A percentile compares a stretch with the other conserved stretches of the same genome.
These are phyloP conservation scores for Alternaria sp. DNA, from an alignment of 2,329 filamentous ascomycete genomes.

Conservation along the genomic window DNA sequence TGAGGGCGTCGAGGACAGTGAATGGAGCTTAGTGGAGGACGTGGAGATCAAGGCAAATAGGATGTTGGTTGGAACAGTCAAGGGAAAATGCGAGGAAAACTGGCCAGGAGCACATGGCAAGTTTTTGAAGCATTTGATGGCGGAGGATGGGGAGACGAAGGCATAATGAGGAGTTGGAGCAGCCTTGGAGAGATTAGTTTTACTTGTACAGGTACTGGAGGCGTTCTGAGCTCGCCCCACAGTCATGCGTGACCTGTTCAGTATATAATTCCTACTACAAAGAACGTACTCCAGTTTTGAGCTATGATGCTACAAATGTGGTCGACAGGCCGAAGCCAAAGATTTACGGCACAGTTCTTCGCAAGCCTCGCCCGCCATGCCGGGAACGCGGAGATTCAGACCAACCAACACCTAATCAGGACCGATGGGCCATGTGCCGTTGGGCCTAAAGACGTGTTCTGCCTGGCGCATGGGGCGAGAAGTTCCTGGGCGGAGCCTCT, in stretches of 20 bases:
- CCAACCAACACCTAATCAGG: not conserved
- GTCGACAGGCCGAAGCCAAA: not conserved
- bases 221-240: not conserved
- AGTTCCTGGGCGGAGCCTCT: constrained; percentile 6
- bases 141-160: not conserved
- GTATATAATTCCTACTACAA: not conserved
- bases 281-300: not conserved
- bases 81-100: constrained; percentile 49
- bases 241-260: not conserved
- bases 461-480: constrained; percentile 12
- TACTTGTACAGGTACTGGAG: not conserved
- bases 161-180: not conserved
- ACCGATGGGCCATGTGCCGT: constrained; percentile 14
- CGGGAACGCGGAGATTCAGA: constrained; percentile 3
- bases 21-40: constrained; percentile 49
- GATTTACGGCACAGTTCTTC: not conserved
- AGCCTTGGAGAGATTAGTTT: too few species aligned
- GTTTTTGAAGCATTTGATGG: constrained; percentile 40
- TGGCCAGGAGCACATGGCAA: constrained; percentile 45
- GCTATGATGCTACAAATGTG: not conserved
- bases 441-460: constrained; percentile 11
- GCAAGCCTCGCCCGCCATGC: not conserved
- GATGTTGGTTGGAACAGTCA: constrained; percentile 47
- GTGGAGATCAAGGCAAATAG: constrained; percentile 48
- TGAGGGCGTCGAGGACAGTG: constrained; percentile 25